A percentile compares a stretch with the other conserved stretches of the same genome.
Conservation (phyloP, 768 basidiomycete species). For the Hygrophorus pudorinus region DNA sequence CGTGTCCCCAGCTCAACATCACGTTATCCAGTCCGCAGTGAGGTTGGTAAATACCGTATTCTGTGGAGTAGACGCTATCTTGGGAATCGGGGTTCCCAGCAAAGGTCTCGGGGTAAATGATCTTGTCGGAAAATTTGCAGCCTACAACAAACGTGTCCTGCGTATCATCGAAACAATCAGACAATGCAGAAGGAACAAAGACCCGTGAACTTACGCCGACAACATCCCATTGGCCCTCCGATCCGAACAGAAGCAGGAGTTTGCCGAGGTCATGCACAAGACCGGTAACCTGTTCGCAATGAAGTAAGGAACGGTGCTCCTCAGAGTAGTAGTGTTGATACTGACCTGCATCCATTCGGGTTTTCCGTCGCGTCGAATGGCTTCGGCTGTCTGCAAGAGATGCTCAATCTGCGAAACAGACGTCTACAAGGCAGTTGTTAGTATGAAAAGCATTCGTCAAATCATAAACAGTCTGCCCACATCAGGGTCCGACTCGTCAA, state of each 20-base stretch:
- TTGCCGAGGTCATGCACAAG: constrained; percentile 89
- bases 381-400: constrained; percentile 85
- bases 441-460: constrained; percentile 4
- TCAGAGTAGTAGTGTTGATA: constrained; percentile 1
- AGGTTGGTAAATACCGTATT: constrained; percentile 67
- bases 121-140: constrained; percentile 77
- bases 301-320: constrained; percentile 1
- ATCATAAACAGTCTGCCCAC: constrained; percentile 26
- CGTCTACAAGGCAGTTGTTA: constrained; percentile 37
- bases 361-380: constrained; percentile 75
- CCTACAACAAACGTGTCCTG: constrained; percentile 62
- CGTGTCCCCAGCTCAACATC: constrained; percentile 87
- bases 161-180: constrained; percentile 9
- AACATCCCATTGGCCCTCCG: constrained; percentile 90
- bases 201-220: constrained; percentile 53
- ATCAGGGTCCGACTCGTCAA: constrained; percentile 90
- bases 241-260: constrained; percentile 73
- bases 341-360: constrained; percentile 84
- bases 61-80: constrained; percentile 59
- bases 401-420: constrained; percentile 82
- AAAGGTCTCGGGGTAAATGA: constrained; percentile 75
- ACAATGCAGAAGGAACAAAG: neutral
- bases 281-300: constrained; percentile 46
- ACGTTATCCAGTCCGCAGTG: constrained; percentile 80
- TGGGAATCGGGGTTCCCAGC: constrained; percentile 57